These are phyloP conservation scores for Neurospora sublineolata DNA, from an alignment of 495 filamentous ascomycete species.

Conservation along the genomic window DNA sequence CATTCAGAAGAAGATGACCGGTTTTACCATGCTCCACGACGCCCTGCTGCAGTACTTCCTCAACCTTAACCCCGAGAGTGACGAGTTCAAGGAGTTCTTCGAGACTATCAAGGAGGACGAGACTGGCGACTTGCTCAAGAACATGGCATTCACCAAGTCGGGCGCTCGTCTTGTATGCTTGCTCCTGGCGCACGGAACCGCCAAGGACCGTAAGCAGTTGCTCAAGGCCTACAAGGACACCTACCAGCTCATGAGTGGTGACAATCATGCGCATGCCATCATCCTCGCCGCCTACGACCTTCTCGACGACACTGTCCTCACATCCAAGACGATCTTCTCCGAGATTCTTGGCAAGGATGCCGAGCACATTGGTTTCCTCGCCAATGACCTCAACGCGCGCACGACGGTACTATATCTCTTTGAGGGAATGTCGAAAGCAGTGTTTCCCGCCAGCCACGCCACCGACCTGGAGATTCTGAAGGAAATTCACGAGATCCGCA, in stretches of 20 bases:
- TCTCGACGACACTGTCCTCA: conserved; percentile 84
- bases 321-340: conserved; percentile 70
- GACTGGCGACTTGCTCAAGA: conserved; percentile 77
- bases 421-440: conserved; percentile 55
- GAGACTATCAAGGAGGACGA: conserved; percentile 86
- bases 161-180: conserved; percentile 74
- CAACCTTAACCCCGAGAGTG: conserved; percentile 59
- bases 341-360: conserved; percentile 56
- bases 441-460: conserved; percentile 49
- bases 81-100: conserved; percentile 75
- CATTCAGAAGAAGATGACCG: conserved; percentile 88
- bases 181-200: conserved; percentile 66
- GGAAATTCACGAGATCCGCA: conserved; percentile 64
- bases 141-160: conserved; percentile 87
- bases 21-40: conserved; percentile 92
- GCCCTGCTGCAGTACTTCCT: conserved; percentile 96
- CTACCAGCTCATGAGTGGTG: conserved; percentile 67
- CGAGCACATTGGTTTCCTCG: conserved; percentile 51
- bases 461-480: conserved; percentile 52
- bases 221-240: conserved; percentile 78
- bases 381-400: conserved; percentile 60
- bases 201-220: conserved; percentile 88
- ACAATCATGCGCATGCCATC: conserved; percentile 66
- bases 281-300: conserved; percentile 78
- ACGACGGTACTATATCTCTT: conserved; percentile 77